Conservation (phyloP, 805 yeast genomes). For the Kazachstania africana region DNA sequence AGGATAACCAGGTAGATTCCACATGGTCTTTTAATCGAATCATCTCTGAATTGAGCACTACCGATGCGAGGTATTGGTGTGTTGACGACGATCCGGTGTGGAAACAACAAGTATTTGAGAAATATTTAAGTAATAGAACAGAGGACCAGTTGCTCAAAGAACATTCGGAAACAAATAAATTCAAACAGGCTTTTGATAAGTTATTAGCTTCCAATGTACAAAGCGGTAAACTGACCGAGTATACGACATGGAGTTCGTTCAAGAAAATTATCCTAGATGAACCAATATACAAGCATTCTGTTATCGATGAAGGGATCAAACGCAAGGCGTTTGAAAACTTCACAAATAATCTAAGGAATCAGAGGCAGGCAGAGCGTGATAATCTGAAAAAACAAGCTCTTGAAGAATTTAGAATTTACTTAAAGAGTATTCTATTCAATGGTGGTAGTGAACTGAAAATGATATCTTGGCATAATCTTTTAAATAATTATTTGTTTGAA, state of each 20-base stretch:
- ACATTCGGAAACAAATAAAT: conserved; percentile 41
- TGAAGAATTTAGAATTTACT: conserved; percentile 39
- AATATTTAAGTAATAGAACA: conserved; percentile 40
- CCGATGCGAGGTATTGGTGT: conserved; percentile 57
- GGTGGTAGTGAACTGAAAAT: conserved; percentile 8
- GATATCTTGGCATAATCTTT: conserved; percentile 17
- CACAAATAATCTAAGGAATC: conserved; percentile 29
- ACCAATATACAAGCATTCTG: conserved; percentile 50
- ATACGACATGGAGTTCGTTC: conserved; percentile 54
- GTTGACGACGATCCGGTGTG: conserved; percentile 44
- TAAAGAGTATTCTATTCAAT: conserved; percentile 27
- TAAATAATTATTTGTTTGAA: conserved; percentile 22
- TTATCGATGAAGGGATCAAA: conserved; percentile 47
- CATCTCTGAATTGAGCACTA: conserved; percentile 40
- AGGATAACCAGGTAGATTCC: conserved; percentile 47
- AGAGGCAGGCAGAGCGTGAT: conserved; percentile 15
- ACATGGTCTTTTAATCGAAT: conserved; percentile 66
- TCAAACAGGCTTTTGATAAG: conserved; percentile 40
- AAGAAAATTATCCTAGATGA: conserved; percentile 47
- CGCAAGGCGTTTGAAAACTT: conserved; percentile 42
- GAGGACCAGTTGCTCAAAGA: conserved; percentile 42
- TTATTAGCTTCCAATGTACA: conserved; percentile 30
- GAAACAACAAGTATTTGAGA: conserved; percentile 54
- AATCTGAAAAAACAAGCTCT: conserved; percentile 37
- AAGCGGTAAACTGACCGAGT: conserved; percentile 34